Base-by-base conservation (phyloP, 768 basidiomycete species). In the Cyathus striatus region DNA sequence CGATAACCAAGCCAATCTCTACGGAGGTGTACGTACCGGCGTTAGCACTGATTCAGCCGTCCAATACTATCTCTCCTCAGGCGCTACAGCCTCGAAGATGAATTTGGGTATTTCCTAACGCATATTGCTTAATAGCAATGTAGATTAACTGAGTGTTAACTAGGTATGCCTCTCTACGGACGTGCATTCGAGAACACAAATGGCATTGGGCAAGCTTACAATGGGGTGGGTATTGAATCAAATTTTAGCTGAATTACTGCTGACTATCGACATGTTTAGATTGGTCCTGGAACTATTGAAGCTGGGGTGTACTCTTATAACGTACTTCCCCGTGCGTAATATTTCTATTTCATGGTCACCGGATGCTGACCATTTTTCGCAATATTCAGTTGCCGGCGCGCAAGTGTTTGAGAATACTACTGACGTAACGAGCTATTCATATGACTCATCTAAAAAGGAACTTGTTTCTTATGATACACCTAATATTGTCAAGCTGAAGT, bases 281-380 rank as follows among this genome's bases (percentile, higher is more conserved):
- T 85, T 45, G 89, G 86, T 13, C 81, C 83, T 5, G 84, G 85
- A 10, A 82, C 82, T 3, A 76, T 77, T 49, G 70, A 83, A 59
- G 76, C 79, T 36, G 83, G 83, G 34, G 71, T 86, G 47, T 90
- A 87, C 61, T 79, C 85, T n/a, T 89, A 90, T 69, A 80, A 79
- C 24, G 69, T 55, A 22, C 76, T 92, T 18, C 89, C 88, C 17
- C 54, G 78, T 58, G 54, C 62, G 45, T 68, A 23, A 12, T 65
- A 16, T 51, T 52, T n/a, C 24, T 4, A 13, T 17, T 12, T 10
- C 21, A 5, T 23, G 10, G 26, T 18, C 4, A 17, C 34, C 12
- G 4, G 14, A 27, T 18, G 13, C 37, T 37, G 16, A 40, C 18
- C 40, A 14, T 6, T 21, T 23, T 38, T 27, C 34, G 22, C 17